These are phyloP conservation scores for Quercus phellos DNA, from an alignment of 331 rosid genomes.

Conservation along the genomic window DNA sequence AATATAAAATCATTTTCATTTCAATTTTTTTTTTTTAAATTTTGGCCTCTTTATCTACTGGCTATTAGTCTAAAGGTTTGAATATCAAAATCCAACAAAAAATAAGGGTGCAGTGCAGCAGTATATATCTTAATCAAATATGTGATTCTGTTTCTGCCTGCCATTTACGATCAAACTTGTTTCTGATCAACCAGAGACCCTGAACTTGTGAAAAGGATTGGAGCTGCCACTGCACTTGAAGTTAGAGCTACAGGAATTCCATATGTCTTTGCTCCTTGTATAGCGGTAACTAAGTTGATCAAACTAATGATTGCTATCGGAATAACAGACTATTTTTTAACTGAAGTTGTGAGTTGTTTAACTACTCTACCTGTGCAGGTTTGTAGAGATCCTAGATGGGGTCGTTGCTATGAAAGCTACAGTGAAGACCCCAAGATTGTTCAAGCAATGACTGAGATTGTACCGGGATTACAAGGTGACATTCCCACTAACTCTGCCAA, in stretches of 20 bases:
- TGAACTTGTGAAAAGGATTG: slow-evolving; percentile 48
- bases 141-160: not conserved
- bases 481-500: slow-evolving; percentile 36
- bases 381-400: slow-evolving; percentile 81
- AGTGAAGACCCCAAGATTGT: slow-evolving; percentile 58
- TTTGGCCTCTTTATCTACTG: too few relatives aligned
- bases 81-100: not conserved
- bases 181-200: slow-evolving; percentile 44
- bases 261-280: slow-evolving; percentile 61
- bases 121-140: not conserved
- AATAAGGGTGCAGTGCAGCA: not conserved
- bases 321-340: not conserved
- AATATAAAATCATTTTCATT: too few relatives aligned
- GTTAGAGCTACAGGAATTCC: slow-evolving; percentile 69
- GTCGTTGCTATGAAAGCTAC: slow-evolving; percentile 63
- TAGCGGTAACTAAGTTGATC: slow-evolving; percentile 41
- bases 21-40: too few relatives aligned
- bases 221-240: slow-evolving; percentile 77
- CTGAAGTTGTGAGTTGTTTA: not conserved
- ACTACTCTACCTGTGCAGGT: slow-evolving; percentile 30
- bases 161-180: not conserved
- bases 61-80: not conserved
- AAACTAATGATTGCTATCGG: not conserved
- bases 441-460: slow-evolving; percentile 51
- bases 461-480: slow-evolving; percentile 66